A percentile compares a stretch with the other conserved stretches of the same genome.
Conservation (phyloP, 164 flowering plant genomes). For the Dillenia turbinata region DNA sequence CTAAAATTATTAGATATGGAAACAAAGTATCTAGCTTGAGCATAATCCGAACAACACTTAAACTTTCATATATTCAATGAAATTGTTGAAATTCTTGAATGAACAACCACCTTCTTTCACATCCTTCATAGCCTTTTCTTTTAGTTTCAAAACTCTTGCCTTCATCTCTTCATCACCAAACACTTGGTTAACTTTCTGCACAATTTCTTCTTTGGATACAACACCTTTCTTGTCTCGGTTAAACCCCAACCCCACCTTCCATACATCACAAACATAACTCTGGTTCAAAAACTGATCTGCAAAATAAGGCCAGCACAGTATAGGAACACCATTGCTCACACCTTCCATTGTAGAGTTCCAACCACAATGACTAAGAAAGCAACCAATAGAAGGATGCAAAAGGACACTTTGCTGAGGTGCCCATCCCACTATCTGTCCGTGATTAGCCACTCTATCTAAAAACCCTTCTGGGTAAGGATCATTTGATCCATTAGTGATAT, state of each 20-base stretch:
- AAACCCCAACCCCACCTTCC: constrained; percentile 9
- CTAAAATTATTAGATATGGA: too few species aligned
- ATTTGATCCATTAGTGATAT: not conserved
- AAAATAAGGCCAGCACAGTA: constrained; percentile 21
- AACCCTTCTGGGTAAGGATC: too few species aligned
- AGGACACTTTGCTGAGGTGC: constrained; percentile 11
- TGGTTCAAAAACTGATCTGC: constrained; percentile 16
- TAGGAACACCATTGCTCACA: constrained; percentile 15
- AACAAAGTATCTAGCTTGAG: not conserved
- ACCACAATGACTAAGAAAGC: constrained; percentile 15
- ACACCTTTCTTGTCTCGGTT: too few species aligned
- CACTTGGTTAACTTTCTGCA: too few species aligned
- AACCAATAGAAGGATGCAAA: constrained; percentile 8
- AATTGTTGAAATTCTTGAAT: not conserved
- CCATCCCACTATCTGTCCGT: constrained; percentile 9
- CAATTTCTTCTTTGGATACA: too few species aligned
- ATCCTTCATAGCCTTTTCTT: constrained; percentile 6
- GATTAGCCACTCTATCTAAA: not conserved
- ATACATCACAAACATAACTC: constrained; percentile 21
- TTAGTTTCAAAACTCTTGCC: constrained; percentile 5
- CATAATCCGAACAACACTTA: not conserved
- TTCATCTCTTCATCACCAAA: constrained; percentile 2
- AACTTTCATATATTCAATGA: constrained; percentile 7
- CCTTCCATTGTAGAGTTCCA: constrained; percentile 19
- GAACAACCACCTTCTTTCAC: constrained; percentile 6